Conservation (phyloP, 495 filamentous ascomycete species). For the Recurvomyces mirabilis region DNA sequence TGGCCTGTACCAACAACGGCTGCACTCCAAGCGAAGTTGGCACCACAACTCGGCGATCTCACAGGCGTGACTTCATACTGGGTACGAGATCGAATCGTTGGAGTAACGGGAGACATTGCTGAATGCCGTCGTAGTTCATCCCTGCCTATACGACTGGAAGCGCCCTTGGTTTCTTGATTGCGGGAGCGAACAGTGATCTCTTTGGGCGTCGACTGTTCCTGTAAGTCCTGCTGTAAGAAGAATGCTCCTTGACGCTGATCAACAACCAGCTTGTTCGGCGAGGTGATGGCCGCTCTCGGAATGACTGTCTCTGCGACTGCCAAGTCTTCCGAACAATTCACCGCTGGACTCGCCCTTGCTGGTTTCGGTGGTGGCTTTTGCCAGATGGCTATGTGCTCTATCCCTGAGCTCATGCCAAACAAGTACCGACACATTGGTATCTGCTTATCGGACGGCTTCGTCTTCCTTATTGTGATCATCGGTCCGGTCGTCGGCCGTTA, state of each 20-base stretch:
- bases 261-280: constrained; percentile 11
- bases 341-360: constrained; percentile 18
- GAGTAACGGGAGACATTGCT: too few relatives aligned
- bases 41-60: constrained; percentile 22
- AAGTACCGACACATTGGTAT: constrained; percentile 25
- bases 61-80: constrained; percentile 1
- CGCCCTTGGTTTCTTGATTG: background rate
- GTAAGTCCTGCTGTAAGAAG: constrained; percentile 2
- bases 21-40: constrained; percentile 19
- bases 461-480: constrained; percentile 27
- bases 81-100: too few relatives aligned
- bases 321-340: constrained; percentile 11
- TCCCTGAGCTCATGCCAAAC: constrained; percentile 32
- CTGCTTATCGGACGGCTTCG: constrained; percentile 25
- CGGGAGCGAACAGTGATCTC: constrained; percentile 23
- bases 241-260: constrained; percentile 1
- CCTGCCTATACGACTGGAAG: constrained; percentile 5
- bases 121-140: too few relatives aligned
- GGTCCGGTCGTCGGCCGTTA: constrained; percentile 28
- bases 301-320: constrained; percentile 17
- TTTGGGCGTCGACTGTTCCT: constrained; percentile 23
- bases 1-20: constrained; percentile 28
- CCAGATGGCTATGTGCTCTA: constrained; percentile 20
- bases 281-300: constrained; percentile 13
- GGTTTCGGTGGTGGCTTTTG: constrained; percentile 22